A percentile compares a stretch with the other conserved stretches of the same genome.
These are phyloP conservation scores for Lactuca saligna DNA, from an alignment of 129 eudicot genomes.

Conservation along the genomic window DNA sequence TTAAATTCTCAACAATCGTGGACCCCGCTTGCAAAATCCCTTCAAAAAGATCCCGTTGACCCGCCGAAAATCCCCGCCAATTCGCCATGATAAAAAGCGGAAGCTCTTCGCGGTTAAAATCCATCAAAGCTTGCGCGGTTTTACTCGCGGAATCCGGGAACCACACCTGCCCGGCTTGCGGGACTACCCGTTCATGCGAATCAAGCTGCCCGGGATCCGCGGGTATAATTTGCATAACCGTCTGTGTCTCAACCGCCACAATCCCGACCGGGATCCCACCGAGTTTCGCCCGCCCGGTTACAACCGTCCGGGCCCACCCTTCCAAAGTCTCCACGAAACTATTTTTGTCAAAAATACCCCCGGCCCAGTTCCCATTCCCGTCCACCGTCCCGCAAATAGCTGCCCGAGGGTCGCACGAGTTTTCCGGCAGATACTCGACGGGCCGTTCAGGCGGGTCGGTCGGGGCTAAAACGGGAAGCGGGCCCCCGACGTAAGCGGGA, in stretches of 20 bases:
- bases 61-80: slow-evolving; percentile 98
- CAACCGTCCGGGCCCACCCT: slow-evolving; percentile 99
- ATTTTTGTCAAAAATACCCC: slow-evolving; percentile 81
- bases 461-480: slow-evolving; percentile 78
- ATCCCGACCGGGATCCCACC: slow-evolving; percentile 97
- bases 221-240: slow-evolving; percentile 95
- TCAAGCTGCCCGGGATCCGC: slow-evolving; percentile 99
- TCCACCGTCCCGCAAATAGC: slow-evolving; percentile 75
- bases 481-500: slow-evolving; percentile 80
- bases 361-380: slow-evolving; percentile 67
- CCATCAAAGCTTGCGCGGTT: slow-evolving; percentile 96
- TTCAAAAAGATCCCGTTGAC: slow-evolving; percentile 96
- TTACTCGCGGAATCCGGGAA: slow-evolving; percentile 95
- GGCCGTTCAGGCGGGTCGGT: slow-evolving; percentile 73
- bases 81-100: slow-evolving; percentile 95
- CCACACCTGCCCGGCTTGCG: slow-evolving; percentile 99
- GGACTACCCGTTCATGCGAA: slow-evolving; percentile 93
- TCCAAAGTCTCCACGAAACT: slow-evolving; percentile 97
- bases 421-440: slow-evolving; percentile 78
- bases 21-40: slow-evolving; percentile 99
- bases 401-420: slow-evolving; percentile 90
- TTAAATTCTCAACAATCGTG: slow-evolving; percentile 86
- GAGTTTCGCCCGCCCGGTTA: slow-evolving; percentile 95
- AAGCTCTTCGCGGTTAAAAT: slow-evolving; percentile 89
- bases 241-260: slow-evolving; percentile 93